Conservation (phyloP, 2,329 filamentous ascomycete genomes). For the Lecanicillium sp. region DNA sequence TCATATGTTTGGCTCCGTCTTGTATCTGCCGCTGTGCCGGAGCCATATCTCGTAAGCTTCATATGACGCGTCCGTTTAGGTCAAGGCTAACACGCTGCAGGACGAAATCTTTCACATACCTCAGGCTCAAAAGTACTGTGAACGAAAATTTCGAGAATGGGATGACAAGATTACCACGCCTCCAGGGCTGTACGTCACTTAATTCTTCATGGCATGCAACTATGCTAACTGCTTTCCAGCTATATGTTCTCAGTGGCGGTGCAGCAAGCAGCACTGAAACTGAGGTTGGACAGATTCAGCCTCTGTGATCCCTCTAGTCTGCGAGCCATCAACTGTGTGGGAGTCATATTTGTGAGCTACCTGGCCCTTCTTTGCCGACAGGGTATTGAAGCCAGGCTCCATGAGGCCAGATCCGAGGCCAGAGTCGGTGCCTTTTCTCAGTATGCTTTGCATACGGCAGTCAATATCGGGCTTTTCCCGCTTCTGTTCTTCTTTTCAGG, state of each 20-base stretch:
- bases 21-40: slow-evolving; percentile 31
- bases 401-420: slow-evolving; percentile 11
- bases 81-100: slow-evolving; percentile 30
- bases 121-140: slow-evolving; percentile 82
- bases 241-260: slow-evolving; percentile 33
- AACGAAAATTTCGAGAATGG: slow-evolving; percentile 68
- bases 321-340: slow-evolving; percentile 39
- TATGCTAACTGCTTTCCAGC: slow-evolving; percentile 18
- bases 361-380: slow-evolving; percentile 44
- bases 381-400: slow-evolving; percentile 37
- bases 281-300: slow-evolving; percentile 2
- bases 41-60: slow-evolving; percentile 43
- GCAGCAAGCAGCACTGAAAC: not conserved
- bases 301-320: slow-evolving; percentile 27
- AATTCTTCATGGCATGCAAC: not conserved
- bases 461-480: slow-evolving; percentile 81
- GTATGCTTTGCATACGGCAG: slow-evolving; percentile 50
- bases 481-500: slow-evolving; percentile 93
- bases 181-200: slow-evolving; percentile 60
- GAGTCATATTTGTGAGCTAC: slow-evolving; percentile 29
- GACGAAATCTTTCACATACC: slow-evolving; percentile 86
- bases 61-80: not conserved
- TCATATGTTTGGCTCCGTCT: slow-evolving; percentile 26
- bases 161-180: slow-evolving; percentile 97
- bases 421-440: slow-evolving; percentile 21